Percentiles rank a stretch among this genome's conserved stretches.
phyloP scores from a whole-genome alignment of 495 filamentous ascomycete genomes.

The Xylaria longipes region DNA sequence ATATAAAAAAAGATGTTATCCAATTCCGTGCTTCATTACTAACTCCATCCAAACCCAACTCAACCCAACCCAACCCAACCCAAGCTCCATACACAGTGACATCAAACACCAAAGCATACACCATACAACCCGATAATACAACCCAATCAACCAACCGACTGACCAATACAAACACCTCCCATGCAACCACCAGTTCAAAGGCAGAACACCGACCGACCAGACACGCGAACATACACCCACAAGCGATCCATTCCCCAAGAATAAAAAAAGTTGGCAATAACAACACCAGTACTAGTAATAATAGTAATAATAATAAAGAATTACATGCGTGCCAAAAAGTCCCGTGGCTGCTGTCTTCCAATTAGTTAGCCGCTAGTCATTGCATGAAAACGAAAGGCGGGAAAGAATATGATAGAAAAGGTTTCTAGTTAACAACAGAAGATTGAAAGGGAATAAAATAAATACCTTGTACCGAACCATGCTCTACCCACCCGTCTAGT shows the following conservation, averaged over 20 bases:
- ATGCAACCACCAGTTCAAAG: not conserved
- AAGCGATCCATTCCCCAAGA: not conserved
- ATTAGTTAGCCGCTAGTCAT: not conserved
- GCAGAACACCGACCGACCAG: not conserved
- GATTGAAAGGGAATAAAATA: not conserved
- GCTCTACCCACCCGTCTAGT: slow-evolving; percentile 1
- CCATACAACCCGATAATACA: not conserved
- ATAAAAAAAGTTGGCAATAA: not conserved
- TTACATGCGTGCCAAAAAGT: not conserved
- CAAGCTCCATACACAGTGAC: slow-evolving; percentile 1
- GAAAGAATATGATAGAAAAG: not conserved
- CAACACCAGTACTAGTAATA: not conserved
- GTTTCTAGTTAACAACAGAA: not conserved
- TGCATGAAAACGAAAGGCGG: not conserved
- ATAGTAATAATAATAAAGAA: not conserved
- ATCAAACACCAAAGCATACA: not conserved
- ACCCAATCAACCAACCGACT: not conserved
- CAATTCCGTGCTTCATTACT: not conserved
- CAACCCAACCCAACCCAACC: not conserved
- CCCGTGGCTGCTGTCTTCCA: not conserved
- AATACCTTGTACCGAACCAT: slow-evolving; percentile 6
- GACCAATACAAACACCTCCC: slow-evolving; percentile 5
- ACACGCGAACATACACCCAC: not conserved
- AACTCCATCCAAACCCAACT: not conserved
- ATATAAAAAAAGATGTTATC: slow-evolving; percentile 1